phyloP scores from a whole-genome alignment of 257 asterid species.

The Solanum bukasovii region DNA sequence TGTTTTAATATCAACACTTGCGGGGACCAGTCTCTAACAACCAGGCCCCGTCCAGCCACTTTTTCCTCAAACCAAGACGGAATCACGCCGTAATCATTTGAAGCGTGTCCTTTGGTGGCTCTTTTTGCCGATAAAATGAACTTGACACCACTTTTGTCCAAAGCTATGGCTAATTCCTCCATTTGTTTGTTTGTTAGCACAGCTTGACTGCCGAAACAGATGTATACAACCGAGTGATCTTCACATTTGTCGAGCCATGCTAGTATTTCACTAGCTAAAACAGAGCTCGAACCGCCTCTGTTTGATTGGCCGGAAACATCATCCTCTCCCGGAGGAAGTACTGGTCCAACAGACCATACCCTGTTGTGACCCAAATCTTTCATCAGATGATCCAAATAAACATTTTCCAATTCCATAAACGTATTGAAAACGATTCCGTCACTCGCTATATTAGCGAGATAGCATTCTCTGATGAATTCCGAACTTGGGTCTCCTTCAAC shows the following conservation, averaged over 20 bases:
- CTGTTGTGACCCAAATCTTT: slow-evolving; percentile 36
- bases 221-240: slow-evolving; percentile 40
- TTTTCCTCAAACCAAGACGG: slow-evolving; percentile 64
- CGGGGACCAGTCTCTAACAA: slow-evolving; percentile 72
- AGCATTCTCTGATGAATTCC: slow-evolving; percentile 26
- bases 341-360: slow-evolving; percentile 63
- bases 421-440: slow-evolving; percentile 49
- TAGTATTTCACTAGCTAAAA: slow-evolving; percentile 3
- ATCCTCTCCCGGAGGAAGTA: slow-evolving; percentile 25
- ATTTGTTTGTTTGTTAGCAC: slow-evolving; percentile 53
- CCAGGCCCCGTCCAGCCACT: slow-evolving; percentile 45
- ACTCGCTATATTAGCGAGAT: slow-evolving; percentile 22
- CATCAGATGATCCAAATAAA: slow-evolving; percentile 25
- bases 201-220: slow-evolving; percentile 75
- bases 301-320: background rate
- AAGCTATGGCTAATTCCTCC: slow-evolving; percentile 28
- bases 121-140: slow-evolving; percentile 45
- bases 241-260: slow-evolving; percentile 52
- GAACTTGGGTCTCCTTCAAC: slow-evolving; percentile 27
- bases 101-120: slow-evolving; percentile 41
- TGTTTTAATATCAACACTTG: slow-evolving; percentile 55
- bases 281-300: slow-evolving; percentile 41
- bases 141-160: slow-evolving; percentile 47
- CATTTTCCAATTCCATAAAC: slow-evolving; percentile 30
- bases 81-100: slow-evolving; percentile 23